Evolutionary conservation across 1,284 basidiomycete genomes (phyloP), one percentile per base, ranked within the genome.

Genomic region (Puccinia horiana): DNA sequence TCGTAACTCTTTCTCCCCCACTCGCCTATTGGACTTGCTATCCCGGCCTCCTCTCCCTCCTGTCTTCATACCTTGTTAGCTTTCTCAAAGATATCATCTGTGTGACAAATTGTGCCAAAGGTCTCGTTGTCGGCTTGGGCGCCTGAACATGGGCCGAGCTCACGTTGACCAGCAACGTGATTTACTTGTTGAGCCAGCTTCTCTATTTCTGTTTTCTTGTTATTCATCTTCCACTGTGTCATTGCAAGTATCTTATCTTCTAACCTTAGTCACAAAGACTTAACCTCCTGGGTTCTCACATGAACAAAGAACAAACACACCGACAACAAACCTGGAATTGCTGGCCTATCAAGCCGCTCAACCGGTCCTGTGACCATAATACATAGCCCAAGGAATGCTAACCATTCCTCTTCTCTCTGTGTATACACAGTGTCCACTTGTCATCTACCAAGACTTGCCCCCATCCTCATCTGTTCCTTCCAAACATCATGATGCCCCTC

Each of bases 261-360:
- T 9, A 54, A 3, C 70, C 49, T 52, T 69, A 49, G 52, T 79
- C 44, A 37, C 23, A 20, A 56, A 79, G 76, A 16, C 29, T 56
- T 18, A 79, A 79, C 69, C 65, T 79, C 16, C 44, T 79, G 35
- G 76, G 76, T 56, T 79, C 32, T 70, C 76, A 14, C 63, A 69
- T 16, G 65, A 79, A 23, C 29, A 49, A 14, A 65, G 47, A 6
- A 12, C 29, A 37, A 61, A 56, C 26, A 32, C 76, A 40, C n/a
- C 56, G 29, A 79, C 32, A 1, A 54, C n/a, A 14, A 69, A 49
- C 49, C 76, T 44, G 12, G 54, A 70, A 70, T 54, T 32, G 35
- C 49, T 70, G 18, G 40, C 54, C 12, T 79, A 63, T 18, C 12
- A 40, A 70, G 76, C 63, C 42, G 18, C 65, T 79, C 37, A 69